Base-by-base conservation (phyloP, 75 land plant species). In the Sequoiadendron giganteum region DNA sequence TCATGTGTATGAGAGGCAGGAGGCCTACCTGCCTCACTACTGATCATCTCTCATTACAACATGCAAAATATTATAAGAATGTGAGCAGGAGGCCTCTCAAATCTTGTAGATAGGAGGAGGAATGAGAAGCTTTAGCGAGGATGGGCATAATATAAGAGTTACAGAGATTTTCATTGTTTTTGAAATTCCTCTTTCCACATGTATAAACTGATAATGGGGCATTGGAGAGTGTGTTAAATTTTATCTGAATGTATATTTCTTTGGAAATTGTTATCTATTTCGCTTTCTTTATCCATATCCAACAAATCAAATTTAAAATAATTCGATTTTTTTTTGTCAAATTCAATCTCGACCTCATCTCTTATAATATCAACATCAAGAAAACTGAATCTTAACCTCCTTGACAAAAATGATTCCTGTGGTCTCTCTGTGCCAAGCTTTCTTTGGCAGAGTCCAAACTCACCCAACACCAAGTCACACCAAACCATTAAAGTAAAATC, bases 61-160 rank as follows among this genome's bases (percentile, higher is more conserved):
- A 47, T 16, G 84, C 47, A 43, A 32, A 43, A 28, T 40, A 47
- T 47, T 28, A 10, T 10, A 43, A 3, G 43, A 9, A 82, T 82
- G n/a, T 42, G 28, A 43, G 28, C 32, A n/a, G 11, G 84, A 45
- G 84, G 18, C 11, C 49, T 82, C 84, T 82, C 49, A 43, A 82
- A 82, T 82, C 84, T 82, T 82, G 84, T 82, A 82, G 86, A 34
- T 54, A 55, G 86, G 32, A 56, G 19, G 52, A 54, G 14, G 21
- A 19, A 49, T 32, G 52, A 54, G 49, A 52, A 54, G 65, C 56
- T 85, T 38, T 85, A 65, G 86, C 39, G 65, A 85, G 49, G 86
- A 47, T 84, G 85, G 38, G 61, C 58, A 54, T 84, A 28, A n/a
- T 72, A 72, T 52, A 14, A 38, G 65, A 34, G 86, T 82, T 13